Conservation (phyloP, 257 asterid species). For the Przewalskia tangutica region DNA sequence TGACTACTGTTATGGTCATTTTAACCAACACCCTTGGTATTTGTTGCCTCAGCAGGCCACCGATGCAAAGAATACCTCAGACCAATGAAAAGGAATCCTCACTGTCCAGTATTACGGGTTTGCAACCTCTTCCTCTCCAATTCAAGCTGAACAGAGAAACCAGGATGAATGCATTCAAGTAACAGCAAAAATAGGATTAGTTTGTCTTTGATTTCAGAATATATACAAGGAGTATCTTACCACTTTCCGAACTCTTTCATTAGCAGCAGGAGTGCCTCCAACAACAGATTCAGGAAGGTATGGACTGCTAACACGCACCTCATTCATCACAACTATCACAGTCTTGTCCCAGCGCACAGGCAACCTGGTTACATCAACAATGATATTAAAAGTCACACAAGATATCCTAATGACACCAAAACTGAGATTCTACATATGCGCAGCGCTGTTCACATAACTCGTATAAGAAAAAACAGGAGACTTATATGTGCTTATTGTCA, state of each 20-base stretch:
- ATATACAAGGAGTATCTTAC: conserved; percentile 23
- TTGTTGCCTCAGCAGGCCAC: not conserved
- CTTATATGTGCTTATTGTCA: not conserved
- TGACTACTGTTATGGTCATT: not conserved
- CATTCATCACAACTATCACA: conserved; percentile 89
- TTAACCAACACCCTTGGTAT: not conserved
- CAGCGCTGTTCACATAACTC: not conserved
- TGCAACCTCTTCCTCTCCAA: conserved; percentile 38
- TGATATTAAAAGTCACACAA: conserved; percentile 3
- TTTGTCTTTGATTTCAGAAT: not conserved
- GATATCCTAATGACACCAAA: not conserved
- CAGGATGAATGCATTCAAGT: not conserved
- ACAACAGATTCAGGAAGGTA: conserved; percentile 80
- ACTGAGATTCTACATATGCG: not conserved
- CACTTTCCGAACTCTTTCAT: conserved; percentile 97
- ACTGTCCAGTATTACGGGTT: conserved; percentile 18
- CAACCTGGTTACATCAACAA: conserved; percentile 41
- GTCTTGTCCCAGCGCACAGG: conserved; percentile 97
- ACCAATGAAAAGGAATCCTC: not conserved
- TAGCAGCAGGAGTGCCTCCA: conserved; percentile 95
- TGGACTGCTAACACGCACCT: conserved; percentile 90
- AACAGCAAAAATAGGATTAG: not conserved
- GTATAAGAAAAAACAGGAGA: not conserved
- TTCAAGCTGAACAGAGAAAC: conserved; percentile 41
- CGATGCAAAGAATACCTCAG: not conserved